Percentiles rank a stretch among this genome's conserved stretches.
Evolutionary conservation across 2,329 filamentous ascomycete species (phyloP).

Genomic region (Plectosphaerella sp.): DNA sequence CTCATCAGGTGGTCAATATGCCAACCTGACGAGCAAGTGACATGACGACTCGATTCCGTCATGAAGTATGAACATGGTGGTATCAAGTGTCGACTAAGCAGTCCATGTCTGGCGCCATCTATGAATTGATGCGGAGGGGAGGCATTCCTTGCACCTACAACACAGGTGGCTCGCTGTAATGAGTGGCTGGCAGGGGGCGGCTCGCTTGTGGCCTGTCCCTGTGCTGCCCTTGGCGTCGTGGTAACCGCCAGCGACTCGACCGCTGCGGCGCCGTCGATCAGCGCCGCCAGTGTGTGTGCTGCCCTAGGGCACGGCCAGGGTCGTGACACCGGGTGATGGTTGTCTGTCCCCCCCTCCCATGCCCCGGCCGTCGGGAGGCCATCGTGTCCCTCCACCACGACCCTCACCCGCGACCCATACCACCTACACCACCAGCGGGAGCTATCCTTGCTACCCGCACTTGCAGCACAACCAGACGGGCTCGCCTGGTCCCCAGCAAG

Average conservation of each 20-base stretch:
- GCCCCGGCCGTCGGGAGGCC: background rate
- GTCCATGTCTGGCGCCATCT: background rate
- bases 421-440: conserved; percentile 14
- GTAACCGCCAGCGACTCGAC: background rate
- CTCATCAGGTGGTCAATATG: background rate
- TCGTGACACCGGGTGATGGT: background rate
- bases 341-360: background rate
- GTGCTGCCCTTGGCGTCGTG: background rate
- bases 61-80: background rate
- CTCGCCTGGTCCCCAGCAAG: conserved; percentile 2
- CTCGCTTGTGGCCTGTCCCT: background rate
- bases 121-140: background rate
- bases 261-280: background rate
- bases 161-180: background rate
- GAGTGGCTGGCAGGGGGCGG: background rate
- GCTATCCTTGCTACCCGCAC: conserved; percentile 34
- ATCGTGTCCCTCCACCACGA: background rate
- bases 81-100: background rate
- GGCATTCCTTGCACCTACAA: background rate
- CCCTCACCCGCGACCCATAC: background rate
- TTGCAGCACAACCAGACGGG: conserved; percentile 24
- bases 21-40: background rate
- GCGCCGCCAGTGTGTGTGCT: background rate
- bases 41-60: background rate
- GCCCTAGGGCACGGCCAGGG: background rate